phyloP scores from a whole-genome alignment of 2,329 filamentous ascomycete genomes.

The Periconia sp. region DNA sequence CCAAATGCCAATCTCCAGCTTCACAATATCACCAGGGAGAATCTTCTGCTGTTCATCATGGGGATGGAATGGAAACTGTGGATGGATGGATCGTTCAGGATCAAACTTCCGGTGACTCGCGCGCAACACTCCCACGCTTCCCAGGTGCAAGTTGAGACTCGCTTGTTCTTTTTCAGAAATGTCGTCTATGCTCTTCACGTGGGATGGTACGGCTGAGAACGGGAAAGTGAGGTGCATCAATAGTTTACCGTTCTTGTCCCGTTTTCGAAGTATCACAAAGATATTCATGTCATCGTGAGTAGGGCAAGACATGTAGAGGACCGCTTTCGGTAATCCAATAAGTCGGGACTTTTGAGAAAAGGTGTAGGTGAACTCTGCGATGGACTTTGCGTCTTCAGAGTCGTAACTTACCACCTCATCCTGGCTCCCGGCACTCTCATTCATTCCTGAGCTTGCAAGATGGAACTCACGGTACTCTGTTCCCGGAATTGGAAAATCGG shows the following conservation, averaged over 20 bases:
- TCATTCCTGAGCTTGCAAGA: slow-evolving; percentile 3
- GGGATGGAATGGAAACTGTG: slow-evolving; percentile 39
- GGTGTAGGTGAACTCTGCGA: slow-evolving; percentile 15
- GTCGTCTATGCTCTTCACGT: slow-evolving; percentile 54
- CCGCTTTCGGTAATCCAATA: slow-evolving; percentile 52
- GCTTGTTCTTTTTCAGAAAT: slow-evolving; percentile 53
- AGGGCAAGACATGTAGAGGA: slow-evolving; percentile 49
- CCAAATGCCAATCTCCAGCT: slow-evolving; percentile 54
- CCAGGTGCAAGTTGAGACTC: slow-evolving; percentile 47
- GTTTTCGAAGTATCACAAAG: slow-evolving; percentile 50
- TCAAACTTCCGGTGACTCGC: slow-evolving; percentile 40
- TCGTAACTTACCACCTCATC: slow-evolving; percentile 1
- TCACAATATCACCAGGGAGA: slow-evolving; percentile 44
- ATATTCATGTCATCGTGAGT: slow-evolving; percentile 49
- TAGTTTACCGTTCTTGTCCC: slow-evolving; percentile 45
- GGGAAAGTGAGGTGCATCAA: slow-evolving; percentile 51
- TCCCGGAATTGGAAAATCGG: slow-evolving; percentile 17
- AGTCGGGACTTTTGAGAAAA: slow-evolving; percentile 29
- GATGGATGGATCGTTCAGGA: slow-evolving; percentile 18
- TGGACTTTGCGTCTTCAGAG: slow-evolving; percentile 2
- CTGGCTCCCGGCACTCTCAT: not conserved
- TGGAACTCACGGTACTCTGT: slow-evolving; percentile 17
- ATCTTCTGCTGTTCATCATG: slow-evolving; percentile 47
- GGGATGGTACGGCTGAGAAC: slow-evolving; percentile 31
- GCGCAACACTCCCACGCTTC: slow-evolving; percentile 47